Evolutionary conservation across 2,329 filamentous ascomycete genomes (phyloP).

Genomic region (Aspergillus sp.): DNA sequence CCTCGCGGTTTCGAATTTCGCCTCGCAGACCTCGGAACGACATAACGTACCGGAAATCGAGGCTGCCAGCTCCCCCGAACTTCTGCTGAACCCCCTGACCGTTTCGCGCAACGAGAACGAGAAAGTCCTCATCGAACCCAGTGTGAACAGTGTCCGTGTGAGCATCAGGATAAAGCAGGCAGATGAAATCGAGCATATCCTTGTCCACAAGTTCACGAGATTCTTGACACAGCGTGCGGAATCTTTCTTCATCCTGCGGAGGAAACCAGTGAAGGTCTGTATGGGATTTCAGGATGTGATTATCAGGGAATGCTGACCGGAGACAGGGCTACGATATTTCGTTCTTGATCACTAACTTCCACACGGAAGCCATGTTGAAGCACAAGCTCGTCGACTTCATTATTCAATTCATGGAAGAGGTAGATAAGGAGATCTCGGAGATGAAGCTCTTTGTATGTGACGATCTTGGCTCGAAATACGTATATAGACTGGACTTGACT

Average conservation of each 20-base stretch:
- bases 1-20: slow-evolving; percentile 91
- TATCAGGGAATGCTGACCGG: slow-evolving; percentile 11
- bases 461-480: too few relatives aligned
- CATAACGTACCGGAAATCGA: slow-evolving; percentile 99
- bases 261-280: slow-evolving; percentile 85
- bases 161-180: slow-evolving; percentile 99
- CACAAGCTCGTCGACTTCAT: slow-evolving; percentile 99
- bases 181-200: slow-evolving; percentile 95
- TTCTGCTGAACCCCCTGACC: slow-evolving; percentile 81
- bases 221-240: slow-evolving; percentile 95
- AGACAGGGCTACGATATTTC: slow-evolving; percentile 93
- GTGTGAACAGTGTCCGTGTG: slow-evolving; percentile 91
- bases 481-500: neutral
- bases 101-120: slow-evolving; percentile 96
- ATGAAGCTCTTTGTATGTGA: slow-evolving; percentile 95
- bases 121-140: slow-evolving; percentile 89
- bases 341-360: slow-evolving; percentile 97
- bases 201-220: slow-evolving; percentile 96
- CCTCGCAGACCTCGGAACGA: slow-evolving; percentile 88
- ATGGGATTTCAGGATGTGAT: neutral
- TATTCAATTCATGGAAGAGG: slow-evolving; percentile 99
- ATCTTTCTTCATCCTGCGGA: slow-evolving; percentile 89
- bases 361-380: slow-evolving; percentile 97
- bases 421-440: slow-evolving; percentile 99
- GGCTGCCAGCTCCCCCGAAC: slow-evolving; percentile 83